A percentile compares a stretch with the other conserved stretches of the same genome.
Conservation (phyloP, 1,284 basidiomycete genomes). For the Lignosus rhinocerotis region DNA sequence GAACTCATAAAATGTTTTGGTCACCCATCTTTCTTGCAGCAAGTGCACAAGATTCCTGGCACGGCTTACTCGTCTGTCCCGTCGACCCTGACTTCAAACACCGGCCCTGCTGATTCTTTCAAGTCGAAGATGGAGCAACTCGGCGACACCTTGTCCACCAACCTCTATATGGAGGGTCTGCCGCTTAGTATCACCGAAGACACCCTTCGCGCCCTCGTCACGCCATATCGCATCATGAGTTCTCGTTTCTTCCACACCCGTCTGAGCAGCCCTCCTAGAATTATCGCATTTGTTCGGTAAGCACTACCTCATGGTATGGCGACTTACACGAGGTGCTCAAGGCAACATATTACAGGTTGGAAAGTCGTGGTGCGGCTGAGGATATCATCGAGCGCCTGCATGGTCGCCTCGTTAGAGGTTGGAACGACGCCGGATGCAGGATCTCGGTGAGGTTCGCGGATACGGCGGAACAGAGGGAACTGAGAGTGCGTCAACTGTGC, state of each 20-base stretch:
- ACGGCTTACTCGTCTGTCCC: conserved; percentile 47
- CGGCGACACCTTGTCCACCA: conserved; percentile 61
- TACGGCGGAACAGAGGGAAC: conserved; percentile 51
- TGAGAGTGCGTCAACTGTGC: conserved; percentile 38
- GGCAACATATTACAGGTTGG: conserved; percentile 47
- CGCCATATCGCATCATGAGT: conserved; percentile 66
- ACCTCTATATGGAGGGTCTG: conserved; percentile 75
- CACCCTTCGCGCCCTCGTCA: conserved; percentile 60
- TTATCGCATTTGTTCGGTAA: conserved; percentile 75
- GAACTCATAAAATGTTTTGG: neutral
- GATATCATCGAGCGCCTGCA: conserved; percentile 73
- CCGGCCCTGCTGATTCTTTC: conserved; percentile 49
- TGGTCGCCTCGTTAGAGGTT: conserved; percentile 74
- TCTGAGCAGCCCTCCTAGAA: conserved; percentile 68
- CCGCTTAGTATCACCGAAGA: conserved; percentile 57
- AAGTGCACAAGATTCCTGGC: conserved; percentile 78
- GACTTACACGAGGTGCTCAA: neutral
- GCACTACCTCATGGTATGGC: conserved; percentile 12
- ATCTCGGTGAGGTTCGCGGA: conserved; percentile 77
- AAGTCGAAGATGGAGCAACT: conserved; percentile 72
- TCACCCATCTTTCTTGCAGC: conserved; percentile 38
- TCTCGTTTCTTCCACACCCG: conserved; percentile 75
- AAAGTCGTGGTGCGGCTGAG: conserved; percentile 65
- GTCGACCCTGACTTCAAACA: conserved; percentile 13
- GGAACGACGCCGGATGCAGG: conserved; percentile 68